Evolutionary conservation across 2,329 filamentous ascomycete genomes (phyloP).

Genomic region (Juglanconis juglandina): DNA sequence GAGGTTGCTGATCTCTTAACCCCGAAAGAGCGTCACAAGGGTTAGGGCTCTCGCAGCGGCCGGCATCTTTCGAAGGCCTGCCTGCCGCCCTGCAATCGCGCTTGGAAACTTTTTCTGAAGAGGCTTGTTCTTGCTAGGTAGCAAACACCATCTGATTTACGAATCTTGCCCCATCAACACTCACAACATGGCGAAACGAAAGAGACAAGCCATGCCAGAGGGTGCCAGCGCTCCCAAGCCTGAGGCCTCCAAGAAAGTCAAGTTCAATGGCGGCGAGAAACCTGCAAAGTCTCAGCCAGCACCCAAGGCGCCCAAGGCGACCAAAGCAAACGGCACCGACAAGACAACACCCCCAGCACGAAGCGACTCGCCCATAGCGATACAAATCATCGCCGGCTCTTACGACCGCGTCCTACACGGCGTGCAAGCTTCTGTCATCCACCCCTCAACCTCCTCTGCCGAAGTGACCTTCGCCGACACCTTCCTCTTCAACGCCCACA

Average conservation of each 20-base stretch:
- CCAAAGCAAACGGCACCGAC: constrained; percentile 2
- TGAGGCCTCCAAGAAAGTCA: constrained; percentile 6
- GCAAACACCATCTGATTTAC: not conserved
- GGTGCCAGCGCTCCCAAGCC: constrained; percentile 15
- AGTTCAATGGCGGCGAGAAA: not conserved
- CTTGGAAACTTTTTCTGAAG: not conserved
- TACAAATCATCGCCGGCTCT: constrained; percentile 88
- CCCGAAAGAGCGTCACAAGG: not conserved
- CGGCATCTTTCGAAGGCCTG: not conserved
- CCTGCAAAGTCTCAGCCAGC: constrained; percentile 19
- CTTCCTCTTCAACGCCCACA: constrained; percentile 93
- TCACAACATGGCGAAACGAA: constrained; percentile 28
- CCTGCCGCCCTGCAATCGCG: not conserved
- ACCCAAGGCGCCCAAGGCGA: constrained; percentile 10
- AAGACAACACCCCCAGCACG: constrained; percentile 33
- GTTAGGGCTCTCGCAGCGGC: not conserved
- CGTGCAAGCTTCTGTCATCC: constrained; percentile 69
- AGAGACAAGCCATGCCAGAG: constrained; percentile 24
- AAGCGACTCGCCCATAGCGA: constrained; percentile 31
- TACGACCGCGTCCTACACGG: constrained; percentile 94
- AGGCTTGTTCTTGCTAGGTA: not conserved
- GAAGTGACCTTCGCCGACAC: constrained; percentile 76
- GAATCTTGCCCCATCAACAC: not conserved
- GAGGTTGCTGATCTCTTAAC: not conserved
- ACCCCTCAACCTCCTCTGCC: not conserved